These are phyloP conservation scores for Saturnispora silvae DNA, from an alignment of 805 yeast species.

Conservation along the genomic window DNA sequence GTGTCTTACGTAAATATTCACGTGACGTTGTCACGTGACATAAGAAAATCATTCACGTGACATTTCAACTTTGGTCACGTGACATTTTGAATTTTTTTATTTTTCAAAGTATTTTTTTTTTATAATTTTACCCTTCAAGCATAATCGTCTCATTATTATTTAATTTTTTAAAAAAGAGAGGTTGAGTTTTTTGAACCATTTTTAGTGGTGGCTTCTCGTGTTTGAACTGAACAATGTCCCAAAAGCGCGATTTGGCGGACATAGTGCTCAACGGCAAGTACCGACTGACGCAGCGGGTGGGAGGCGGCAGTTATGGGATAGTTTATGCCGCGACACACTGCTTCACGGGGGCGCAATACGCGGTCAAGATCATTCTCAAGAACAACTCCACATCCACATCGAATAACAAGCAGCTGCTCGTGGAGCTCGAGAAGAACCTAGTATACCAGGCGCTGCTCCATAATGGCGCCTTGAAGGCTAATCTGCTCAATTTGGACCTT, in stretches of 20 bases:
- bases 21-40: no score
- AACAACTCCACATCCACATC: slow-evolving; percentile 26
- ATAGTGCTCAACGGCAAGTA: slow-evolving; percentile 28
- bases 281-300: slow-evolving; percentile 42
- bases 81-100: no score
- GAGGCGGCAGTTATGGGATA: slow-evolving; percentile 80
- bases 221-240: no score
- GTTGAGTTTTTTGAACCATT: no score
- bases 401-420: slow-evolving; percentile 23
- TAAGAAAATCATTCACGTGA: no score
- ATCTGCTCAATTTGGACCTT: slow-evolving; percentile 27
- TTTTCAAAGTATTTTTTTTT: no score
- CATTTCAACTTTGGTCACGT: no score
- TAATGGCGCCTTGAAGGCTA: slow-evolving; percentile 21
- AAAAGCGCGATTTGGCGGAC: slow-evolving; percentile 24
- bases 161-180: no score
- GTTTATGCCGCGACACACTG: slow-evolving; percentile 61
- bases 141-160: no score
- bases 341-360: slow-evolving; percentile 40
- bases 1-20: no score
- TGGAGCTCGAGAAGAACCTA: slow-evolving; percentile 22
- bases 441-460: slow-evolving; percentile 18
- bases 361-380: slow-evolving; percentile 63
- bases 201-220: not conserved
- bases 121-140: no score